A percentile compares a stretch with the other conserved stretches of the same genome.
phyloP scores from a whole-genome alignment of 768 basidiomycete species.

The Suillus clintonianus region DNA sequence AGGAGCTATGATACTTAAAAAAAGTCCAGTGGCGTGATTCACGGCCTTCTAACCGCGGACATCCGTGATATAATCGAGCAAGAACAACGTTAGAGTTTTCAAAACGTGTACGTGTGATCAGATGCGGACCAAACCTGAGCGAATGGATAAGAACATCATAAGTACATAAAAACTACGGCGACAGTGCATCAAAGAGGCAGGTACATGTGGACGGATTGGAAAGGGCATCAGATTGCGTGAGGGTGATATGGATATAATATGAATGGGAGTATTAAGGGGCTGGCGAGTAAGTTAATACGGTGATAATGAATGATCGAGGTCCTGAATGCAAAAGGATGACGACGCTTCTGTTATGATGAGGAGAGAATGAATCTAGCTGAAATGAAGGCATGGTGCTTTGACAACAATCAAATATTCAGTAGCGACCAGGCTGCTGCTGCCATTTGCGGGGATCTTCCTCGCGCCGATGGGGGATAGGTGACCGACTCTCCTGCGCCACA shows the following conservation, averaged over 20 bases:
- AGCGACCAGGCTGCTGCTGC: slow-evolving; percentile 41
- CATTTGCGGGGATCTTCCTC: slow-evolving; percentile 51
- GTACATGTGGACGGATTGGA: slow-evolving; percentile 23
- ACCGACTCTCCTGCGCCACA: slow-evolving; percentile 29
- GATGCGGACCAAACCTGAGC: neutral
- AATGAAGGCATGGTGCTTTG: slow-evolving; percentile 35
- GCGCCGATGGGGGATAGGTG: slow-evolving; percentile 43
- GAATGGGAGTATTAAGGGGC: slow-evolving; percentile 36
- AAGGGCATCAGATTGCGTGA: slow-evolving; percentile 22
- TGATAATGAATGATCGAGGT: slow-evolving; percentile 40
- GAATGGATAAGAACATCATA: slow-evolving; percentile 12
- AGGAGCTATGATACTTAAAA: neutral
- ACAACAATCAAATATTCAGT: slow-evolving; percentile 40
- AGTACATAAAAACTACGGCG: slow-evolving; percentile 32
- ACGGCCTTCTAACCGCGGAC: slow-evolving; percentile 29
- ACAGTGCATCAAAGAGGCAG: slow-evolving; percentile 21
- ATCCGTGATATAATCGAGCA: slow-evolving; percentile 17
- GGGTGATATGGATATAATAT: slow-evolving; percentile 33
- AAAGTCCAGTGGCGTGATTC: neutral
- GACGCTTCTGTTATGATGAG: slow-evolving; percentile 30
- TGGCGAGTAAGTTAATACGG: slow-evolving; percentile 35
- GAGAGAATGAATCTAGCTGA: slow-evolving; percentile 27
- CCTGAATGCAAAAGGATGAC: slow-evolving; percentile 37
- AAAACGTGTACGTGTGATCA: slow-evolving; percentile 2
- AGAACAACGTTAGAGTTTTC: neutral